These are phyloP conservation scores for Skeletonema costatum DNA, from an alignment of 108 stramenopile genomes.

Conservation along the genomic window DNA sequence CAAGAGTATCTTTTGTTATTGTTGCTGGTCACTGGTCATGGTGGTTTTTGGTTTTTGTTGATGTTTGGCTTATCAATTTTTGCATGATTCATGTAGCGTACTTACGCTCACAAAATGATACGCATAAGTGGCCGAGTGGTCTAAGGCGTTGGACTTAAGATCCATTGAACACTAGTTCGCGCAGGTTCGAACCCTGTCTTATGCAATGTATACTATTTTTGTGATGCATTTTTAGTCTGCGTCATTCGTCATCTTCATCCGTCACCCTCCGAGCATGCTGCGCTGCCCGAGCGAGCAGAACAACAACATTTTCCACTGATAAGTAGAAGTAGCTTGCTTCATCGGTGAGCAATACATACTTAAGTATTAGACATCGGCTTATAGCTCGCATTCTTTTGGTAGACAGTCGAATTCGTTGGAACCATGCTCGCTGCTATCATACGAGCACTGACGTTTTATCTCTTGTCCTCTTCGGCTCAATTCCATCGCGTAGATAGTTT, in stretches of 20 bases:
- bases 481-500: neutral
- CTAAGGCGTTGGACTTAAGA: constrained; percentile 37
- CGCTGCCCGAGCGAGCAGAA: too few relatives aligned
- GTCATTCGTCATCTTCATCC: neutral
- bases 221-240: neutral
- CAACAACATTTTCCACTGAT: too few relatives aligned
- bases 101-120: neutral
- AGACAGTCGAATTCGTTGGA: neutral
- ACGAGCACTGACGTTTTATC: neutral
- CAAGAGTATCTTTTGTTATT: too few relatives aligned
- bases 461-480: neutral
- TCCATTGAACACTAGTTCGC: constrained; percentile 26
- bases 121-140: constrained; percentile 34
- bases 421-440: neutral
- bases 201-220: neutral
- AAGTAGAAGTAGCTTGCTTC: too few relatives aligned
- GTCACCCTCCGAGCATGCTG: too few relatives aligned
- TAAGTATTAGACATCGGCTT: too few relatives aligned
- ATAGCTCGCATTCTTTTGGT: too few relatives aligned
- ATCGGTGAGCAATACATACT: too few relatives aligned
- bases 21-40: too few relatives aligned
- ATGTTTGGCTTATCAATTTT: too few relatives aligned
- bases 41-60: neutral
- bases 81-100: neutral
- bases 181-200: constrained; percentile 36